Conservation (phyloP, 495 filamentous ascomycete genomes). For the Pseudoneurospora amorphoporcata region DNA sequence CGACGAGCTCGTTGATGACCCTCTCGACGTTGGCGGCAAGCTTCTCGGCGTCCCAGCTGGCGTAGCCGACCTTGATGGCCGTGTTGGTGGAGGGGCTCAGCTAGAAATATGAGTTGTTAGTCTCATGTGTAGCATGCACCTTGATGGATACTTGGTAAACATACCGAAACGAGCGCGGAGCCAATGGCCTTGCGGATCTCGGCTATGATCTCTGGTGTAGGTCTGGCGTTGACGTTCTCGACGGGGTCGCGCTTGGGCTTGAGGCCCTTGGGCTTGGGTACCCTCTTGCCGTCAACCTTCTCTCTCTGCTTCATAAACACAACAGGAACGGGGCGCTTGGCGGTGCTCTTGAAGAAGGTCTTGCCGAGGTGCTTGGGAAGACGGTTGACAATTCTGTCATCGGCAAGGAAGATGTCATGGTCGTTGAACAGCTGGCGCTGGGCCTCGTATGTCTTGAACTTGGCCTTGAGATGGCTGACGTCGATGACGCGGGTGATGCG, state of each 20-base stretch:
- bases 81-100: slow-evolving; percentile 25
- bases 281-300: slow-evolving; percentile 57
- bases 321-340: slow-evolving; percentile 84
- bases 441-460: slow-evolving; percentile 79
- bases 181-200: slow-evolving; percentile 64
- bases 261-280: slow-evolving; percentile 39
- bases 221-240: slow-evolving; percentile 27
- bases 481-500: slow-evolving; percentile 75
- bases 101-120: background rate
- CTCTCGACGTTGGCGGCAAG: slow-evolving; percentile 69
- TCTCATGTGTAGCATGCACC: background rate
- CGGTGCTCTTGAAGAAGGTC: slow-evolving; percentile 65
- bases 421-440: slow-evolving; percentile 73
- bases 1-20: slow-evolving; percentile 55
- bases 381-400: slow-evolving; percentile 68
- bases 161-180: slow-evolving; percentile 64
- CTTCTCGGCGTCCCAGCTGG: slow-evolving; percentile 61
- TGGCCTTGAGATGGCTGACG: slow-evolving; percentile 68
- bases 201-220: slow-evolving; percentile 47
- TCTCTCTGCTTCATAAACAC: slow-evolving; percentile 50
- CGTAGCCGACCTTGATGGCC: slow-evolving; percentile 56
- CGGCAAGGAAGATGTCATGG: slow-evolving; percentile 79
- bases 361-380: slow-evolving; percentile 76
- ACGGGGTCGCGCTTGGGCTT: slow-evolving; percentile 29
- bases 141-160: slow-evolving; percentile 42